Base-by-base conservation (phyloP, 352 stramenopile genomes). In the Globisporangium alternatum region DNA sequence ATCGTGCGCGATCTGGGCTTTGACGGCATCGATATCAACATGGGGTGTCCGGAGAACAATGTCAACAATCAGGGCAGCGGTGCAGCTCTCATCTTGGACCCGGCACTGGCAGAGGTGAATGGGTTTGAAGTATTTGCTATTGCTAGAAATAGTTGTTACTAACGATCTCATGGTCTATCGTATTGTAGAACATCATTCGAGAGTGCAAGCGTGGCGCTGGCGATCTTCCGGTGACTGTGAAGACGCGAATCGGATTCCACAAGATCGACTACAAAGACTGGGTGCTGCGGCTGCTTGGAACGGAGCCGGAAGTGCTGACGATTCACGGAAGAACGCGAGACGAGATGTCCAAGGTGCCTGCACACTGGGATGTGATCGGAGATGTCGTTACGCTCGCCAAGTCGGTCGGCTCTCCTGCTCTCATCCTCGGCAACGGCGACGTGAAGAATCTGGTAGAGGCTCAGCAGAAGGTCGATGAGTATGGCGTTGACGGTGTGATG, bases 21-120 rank as follows among this genome's bases (percentile, higher is more conserved):
- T 64, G 83, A 95, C 54, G 83, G 83, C 53, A 91, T 95, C 45
- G 86, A 95, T 56, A 92, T 95, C 71, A 93, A 95, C 66, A 93
- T 94, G 86, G 86, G 86, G 9, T 94, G 86, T 31, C 86, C 86
- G 0, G 80, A 94, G 39, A 77, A 67, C 15, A 88, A 90, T 48
- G 83, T 94, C 7, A 91, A 84, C 67, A 91, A 90, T 22, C 86
- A 94, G 75, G 79, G 79, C 44, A 91, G 82, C 58, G 83, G 86
- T 8, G 81, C 82, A 0, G 67, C 86, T 9, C 71, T 95, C 9
- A 92, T 93, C 28, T 65, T 87, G 41, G 71, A 88, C 31, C 83
- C 86, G 9, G 55, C 71, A 30, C 69, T 90, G 31, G 83, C 83
- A 30, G 67, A 72, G 67, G 72, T 79, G 41, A 41, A 28, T 28